Evolutionary conservation across 345 rosid genomes (phyloP).

Genomic region (Limnanthes douglasii): DNA sequence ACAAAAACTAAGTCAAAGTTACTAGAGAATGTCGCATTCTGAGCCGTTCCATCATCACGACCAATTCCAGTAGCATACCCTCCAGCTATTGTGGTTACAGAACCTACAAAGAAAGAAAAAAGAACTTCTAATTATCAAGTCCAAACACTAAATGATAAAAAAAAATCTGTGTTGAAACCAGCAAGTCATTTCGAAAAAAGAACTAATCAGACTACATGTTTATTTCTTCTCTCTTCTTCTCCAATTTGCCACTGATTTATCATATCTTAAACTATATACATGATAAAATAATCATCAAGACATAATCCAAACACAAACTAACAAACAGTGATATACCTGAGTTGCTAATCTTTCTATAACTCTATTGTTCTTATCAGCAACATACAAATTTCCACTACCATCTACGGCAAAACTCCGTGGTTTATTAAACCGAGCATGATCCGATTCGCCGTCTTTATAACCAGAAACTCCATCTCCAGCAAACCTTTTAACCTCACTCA

Average conservation of each 20-base stretch:
- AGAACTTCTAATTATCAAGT: too few relatives aligned
- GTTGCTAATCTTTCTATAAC: conserved; percentile 41
- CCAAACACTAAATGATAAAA: too few relatives aligned
- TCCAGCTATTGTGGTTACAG: conserved; percentile 51
- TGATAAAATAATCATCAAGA: too few relatives aligned
- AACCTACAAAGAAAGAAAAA: conserved; percentile 28
- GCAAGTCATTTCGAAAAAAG: too few relatives aligned
- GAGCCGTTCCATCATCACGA: conserved; percentile 44
- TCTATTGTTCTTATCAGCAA: conserved; percentile 40
- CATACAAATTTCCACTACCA: conserved; percentile 49
- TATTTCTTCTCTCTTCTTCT: too few relatives aligned
- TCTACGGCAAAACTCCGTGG: conserved; percentile 44
- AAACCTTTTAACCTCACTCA: conserved; percentile 21
- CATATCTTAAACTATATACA: too few relatives aligned
- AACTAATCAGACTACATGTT: too few relatives aligned
- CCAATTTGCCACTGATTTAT: too few relatives aligned
- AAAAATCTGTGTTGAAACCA: too few relatives aligned
- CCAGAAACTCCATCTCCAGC: conserved; percentile 29
- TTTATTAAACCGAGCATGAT: conserved; percentile 27
- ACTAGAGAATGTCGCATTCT: conserved; percentile 51
- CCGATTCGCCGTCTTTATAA: conserved; percentile 30
- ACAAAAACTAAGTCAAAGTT: conserved; percentile 43
- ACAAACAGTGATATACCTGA: conserved; percentile 37
- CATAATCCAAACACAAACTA: too few relatives aligned
- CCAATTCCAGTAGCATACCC: conserved; percentile 24